Base-by-base conservation (phyloP, 1,284 basidiomycete species). In the Schizophyllum commune region DNA sequence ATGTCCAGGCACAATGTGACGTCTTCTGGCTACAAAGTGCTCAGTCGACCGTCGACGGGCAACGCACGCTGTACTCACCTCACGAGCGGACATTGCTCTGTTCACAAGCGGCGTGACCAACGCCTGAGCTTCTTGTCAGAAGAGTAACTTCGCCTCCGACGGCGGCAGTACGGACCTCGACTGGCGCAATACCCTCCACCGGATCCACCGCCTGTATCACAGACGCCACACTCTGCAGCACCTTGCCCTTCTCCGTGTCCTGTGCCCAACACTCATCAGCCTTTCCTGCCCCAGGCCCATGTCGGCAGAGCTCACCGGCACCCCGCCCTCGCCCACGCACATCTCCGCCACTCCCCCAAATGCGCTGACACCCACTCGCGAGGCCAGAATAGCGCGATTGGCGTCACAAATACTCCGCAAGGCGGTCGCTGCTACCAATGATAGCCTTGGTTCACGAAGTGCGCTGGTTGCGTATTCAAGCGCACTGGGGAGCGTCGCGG, bases 161-260 rank as follows among this genome's bases (percentile, higher is more conserved):
- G 27, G 5, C 27, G 27, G 27, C 27, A 27, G 27, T 27, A 69
- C 76, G 61, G 57, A 89, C 89, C 72, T 91, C 85, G n/a, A 94
- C 79, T 0, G 92, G 89, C 0, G 85, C 80, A 27, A 95, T 86
- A 59, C 85, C 90, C 58, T 93, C 87, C 20, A 77, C 74, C 0
- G 91, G 86, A 0, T 89, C 85, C 58, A 96, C 71, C 0, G 93
- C 94, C 68, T 96, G 91, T 55, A 96, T 91, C 1, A 96, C 92
- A 63, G 91, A 94, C 1, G 92, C 86, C 61, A 96, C 94, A 0
- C 88, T 92, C 71, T 96, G 91, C 58, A 96, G 77, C 0, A 96
- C 91, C 73, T 94, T 96, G 65, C 86, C 84, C 73, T 91, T 92
- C 74, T 96, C 93, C 22, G 89, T 88, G 64, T 93, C 89, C 88